phyloP scores from a whole-genome alignment of 2,329 filamentous ascomycete species.

The Ilyonectria robusta region DNA sequence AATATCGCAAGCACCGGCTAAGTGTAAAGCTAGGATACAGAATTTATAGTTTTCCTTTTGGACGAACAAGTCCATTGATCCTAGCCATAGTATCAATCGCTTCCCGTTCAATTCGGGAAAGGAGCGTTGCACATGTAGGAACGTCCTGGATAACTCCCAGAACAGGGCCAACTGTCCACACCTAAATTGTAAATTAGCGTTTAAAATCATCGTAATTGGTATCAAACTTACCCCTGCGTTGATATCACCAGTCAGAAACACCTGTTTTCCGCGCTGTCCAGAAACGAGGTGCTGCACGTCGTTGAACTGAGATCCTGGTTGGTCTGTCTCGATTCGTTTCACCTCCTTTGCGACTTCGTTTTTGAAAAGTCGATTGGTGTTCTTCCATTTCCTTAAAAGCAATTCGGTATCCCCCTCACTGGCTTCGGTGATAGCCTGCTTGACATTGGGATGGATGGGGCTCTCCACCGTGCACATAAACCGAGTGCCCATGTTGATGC shows the following conservation, averaged over 20 bases:
- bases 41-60: background rate
- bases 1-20: background rate
- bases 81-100: background rate
- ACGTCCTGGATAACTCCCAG: slow-evolving; percentile 89
- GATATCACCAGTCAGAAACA: slow-evolving; percentile 90
- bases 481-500: slow-evolving; percentile 96
- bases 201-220: background rate
- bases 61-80: background rate
- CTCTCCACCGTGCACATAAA: slow-evolving; percentile 97
- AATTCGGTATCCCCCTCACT: slow-evolving; percentile 91
- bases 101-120: background rate
- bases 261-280: slow-evolving; percentile 88
- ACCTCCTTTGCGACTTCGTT: slow-evolving; percentile 89
- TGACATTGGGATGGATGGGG: slow-evolving; percentile 92
- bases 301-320: slow-evolving; percentile 85
- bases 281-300: slow-evolving; percentile 89
- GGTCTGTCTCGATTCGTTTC: slow-evolving; percentile 84
- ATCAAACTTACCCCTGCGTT: slow-evolving; percentile 79
- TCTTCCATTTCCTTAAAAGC: slow-evolving; percentile 89
- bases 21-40: background rate
- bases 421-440: slow-evolving; percentile 88
- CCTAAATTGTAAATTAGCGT: background rate
- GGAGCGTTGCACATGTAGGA: slow-evolving; percentile 72
- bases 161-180: slow-evolving; percentile 93
- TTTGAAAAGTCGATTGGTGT: slow-evolving; percentile 87